Evolutionary conservation across 768 basidiomycete genomes (phyloP).

Genomic region (Leccinum longicurvipes): DNA sequence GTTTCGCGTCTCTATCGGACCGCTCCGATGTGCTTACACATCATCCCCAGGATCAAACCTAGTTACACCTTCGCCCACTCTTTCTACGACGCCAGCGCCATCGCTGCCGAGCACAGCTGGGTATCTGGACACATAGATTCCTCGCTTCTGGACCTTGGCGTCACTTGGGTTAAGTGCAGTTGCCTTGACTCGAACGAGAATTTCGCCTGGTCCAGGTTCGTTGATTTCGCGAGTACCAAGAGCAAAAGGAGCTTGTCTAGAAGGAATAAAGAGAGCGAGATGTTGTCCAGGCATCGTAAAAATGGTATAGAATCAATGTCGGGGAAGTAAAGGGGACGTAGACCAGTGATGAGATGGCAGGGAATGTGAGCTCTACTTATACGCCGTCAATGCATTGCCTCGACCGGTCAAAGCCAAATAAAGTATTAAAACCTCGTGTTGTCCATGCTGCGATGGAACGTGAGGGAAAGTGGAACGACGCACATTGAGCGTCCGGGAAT

Average conservation of each 20-base stretch:
- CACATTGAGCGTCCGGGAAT: slow-evolving; percentile 27
- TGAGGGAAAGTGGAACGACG: slow-evolving; percentile 23
- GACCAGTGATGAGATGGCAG: slow-evolving; percentile 20
- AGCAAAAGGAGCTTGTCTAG: slow-evolving; percentile 34
- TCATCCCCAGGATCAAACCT: slow-evolving; percentile 49
- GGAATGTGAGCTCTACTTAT: slow-evolving; percentile 25
- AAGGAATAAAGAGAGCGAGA: slow-evolving; percentile 30
- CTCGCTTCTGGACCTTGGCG: slow-evolving; percentile 46
- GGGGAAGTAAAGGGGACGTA: slow-evolving; percentile 10
- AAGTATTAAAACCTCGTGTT: slow-evolving; percentile 35
- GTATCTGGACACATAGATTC: slow-evolving; percentile 37
- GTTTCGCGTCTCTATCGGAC: slow-evolving; percentile 8
- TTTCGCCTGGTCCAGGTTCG: slow-evolving; percentile 44
- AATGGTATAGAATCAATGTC: slow-evolving; percentile 4
- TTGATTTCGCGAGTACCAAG: slow-evolving; percentile 35
- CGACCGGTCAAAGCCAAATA: slow-evolving; percentile 20
- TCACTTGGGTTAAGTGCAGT: slow-evolving; percentile 53
- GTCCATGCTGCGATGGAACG: slow-evolving; percentile 30
- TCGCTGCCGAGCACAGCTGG: slow-evolving; percentile 50
- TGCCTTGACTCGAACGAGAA: slow-evolving; percentile 46
- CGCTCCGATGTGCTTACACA: slow-evolving; percentile 38
- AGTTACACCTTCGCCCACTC: slow-evolving; percentile 49
- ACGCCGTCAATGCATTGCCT: slow-evolving; percentile 30
- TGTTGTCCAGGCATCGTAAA: slow-evolving; percentile 27
- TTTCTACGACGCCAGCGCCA: slow-evolving; percentile 48